Evolutionary conservation across 768 basidiomycete genomes (phyloP), one percentile per base, ranked within the genome.

Genomic region (Pholiota microspora): DNA sequence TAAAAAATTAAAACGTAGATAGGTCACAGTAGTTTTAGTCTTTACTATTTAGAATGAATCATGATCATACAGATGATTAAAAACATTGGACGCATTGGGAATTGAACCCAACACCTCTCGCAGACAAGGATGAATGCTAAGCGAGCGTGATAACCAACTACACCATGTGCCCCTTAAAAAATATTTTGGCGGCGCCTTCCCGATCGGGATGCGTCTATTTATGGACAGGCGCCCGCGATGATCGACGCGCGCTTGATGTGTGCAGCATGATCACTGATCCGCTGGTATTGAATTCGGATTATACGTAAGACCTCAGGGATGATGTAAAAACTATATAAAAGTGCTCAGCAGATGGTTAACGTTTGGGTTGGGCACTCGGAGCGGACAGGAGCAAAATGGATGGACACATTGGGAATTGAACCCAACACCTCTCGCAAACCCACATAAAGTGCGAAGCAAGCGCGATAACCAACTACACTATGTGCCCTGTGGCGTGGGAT

Each of bases 401-500:
- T 60, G 62, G 62, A 60, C 59, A 51, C 57, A 63, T 63, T 59
- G 57, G 59, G 59, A 63, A 63, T 63, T 60, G 59, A 60, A 60
- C 59, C 59, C 58, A 59, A 60, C 62, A 61, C 59, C 59, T 63
- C 58, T 61, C 59, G 62, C 57, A 60, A 49, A 53, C 24, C 24
- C 23, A 27, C 3, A 9, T 8, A 24, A 29, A 0, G 54, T 62
- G 61, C 61, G 59, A 62, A 62, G 61, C 61, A 56, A 62, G 58
- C 61, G 61, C 57, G 61, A 62, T 62, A 62, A 62, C 59, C 59
- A 62, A 62, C 63, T 64, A 61, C 63, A 64, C 63, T 58, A 60
- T 64, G 58, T 62, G 63, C 63, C 63, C 63, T 18, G 18, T 38
- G 16, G 15, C 3, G 10, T 12, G n/a, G n/a, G n/a, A n/a, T n/a